Percentiles rank a stretch among this genome's conserved stretches.
Conservation (phyloP, 768 basidiomycete genomes). For the Trametes gibbosa region DNA sequence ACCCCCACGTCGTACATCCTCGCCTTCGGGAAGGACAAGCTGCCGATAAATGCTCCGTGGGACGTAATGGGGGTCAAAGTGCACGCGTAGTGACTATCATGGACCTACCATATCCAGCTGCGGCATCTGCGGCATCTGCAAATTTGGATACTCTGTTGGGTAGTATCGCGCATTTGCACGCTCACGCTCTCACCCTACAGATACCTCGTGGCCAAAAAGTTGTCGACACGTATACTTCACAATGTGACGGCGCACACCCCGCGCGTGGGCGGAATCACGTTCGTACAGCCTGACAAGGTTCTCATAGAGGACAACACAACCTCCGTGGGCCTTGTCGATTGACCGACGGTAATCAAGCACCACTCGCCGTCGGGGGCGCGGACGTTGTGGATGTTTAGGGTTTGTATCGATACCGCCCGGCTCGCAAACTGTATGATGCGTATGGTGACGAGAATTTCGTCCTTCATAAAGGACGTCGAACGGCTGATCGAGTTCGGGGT, state of each 20-base stretch:
- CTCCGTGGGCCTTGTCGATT: conserved; percentile 4
- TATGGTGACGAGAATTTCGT: conserved; percentile 12
- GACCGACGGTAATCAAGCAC: conserved; percentile 8
- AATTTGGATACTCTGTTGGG: too few species aligned
- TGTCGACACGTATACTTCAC: conserved; percentile 33
- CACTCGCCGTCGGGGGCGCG: conserved; percentile 13
- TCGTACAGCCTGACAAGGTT: background rate
- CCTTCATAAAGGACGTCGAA: conserved; percentile 44
- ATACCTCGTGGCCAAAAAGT: conserved; percentile 42
- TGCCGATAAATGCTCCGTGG: too few species aligned
- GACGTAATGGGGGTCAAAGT: too few species aligned
- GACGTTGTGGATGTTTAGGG: too few species aligned
- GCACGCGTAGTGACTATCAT: too few species aligned
- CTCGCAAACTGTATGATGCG: conserved; percentile 17
- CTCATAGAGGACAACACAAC: background rate
- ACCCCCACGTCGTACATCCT: too few species aligned
- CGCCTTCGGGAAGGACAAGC: too few species aligned
- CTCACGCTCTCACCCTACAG: conserved; percentile 15
- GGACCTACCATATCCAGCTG: too few species aligned
- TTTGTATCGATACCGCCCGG: too few species aligned
- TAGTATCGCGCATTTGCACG: too few species aligned
- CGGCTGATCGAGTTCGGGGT: conserved; percentile 41
- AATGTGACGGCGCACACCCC: too few species aligned
- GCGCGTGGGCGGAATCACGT: background rate
- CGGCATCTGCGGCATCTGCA: too few species aligned